Conservation (phyloP, 768 basidiomycete genomes). For the Dictyophora rubrovolvata region DNA sequence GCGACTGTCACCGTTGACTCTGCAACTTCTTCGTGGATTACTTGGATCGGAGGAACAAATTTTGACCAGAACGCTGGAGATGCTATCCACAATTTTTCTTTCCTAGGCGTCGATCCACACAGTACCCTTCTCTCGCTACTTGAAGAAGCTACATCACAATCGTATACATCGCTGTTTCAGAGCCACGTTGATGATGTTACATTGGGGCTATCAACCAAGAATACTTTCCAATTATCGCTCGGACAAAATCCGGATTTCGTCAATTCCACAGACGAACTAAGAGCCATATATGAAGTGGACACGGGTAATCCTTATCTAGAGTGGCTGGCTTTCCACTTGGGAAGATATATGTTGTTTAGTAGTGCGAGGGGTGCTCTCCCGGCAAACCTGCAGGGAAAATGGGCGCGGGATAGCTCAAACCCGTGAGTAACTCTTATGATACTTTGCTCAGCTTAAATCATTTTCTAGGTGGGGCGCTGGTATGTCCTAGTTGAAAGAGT, state of each 20-base stretch:
- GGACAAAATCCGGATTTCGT: slow-evolving; percentile 45
- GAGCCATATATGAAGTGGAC: slow-evolving; percentile 40
- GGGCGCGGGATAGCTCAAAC: slow-evolving; percentile 45
- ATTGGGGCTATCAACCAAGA: slow-evolving; percentile 21
- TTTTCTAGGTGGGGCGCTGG: slow-evolving; percentile 6
- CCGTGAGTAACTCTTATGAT: slow-evolving; percentile 52
- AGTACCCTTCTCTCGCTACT: slow-evolving; percentile 30
- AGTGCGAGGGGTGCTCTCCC: slow-evolving; percentile 56
- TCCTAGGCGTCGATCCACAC: slow-evolving; percentile 55
- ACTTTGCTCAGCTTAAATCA: neutral
- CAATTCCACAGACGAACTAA: slow-evolving; percentile 47
- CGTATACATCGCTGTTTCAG: slow-evolving; percentile 32
- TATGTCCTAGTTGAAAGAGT: neutral
- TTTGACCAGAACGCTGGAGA: slow-evolving; percentile 56
- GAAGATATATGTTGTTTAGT: slow-evolving; percentile 53
- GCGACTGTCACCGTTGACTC: slow-evolving; percentile 26
- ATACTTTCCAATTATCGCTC: slow-evolving; percentile 43
- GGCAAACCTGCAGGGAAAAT: slow-evolving; percentile 66
- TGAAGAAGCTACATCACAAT: slow-evolving; percentile 9
- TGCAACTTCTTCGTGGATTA: slow-evolving; percentile 48
- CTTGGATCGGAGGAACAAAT: slow-evolving; percentile 68
- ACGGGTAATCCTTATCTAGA: slow-evolving; percentile 57
- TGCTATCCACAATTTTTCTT: slow-evolving; percentile 44
- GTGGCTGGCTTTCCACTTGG: slow-evolving; percentile 66
- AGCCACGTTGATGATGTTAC: slow-evolving; percentile 45